Percentiles rank a stretch among this genome's conserved stretches.
phyloP scores from a whole-genome alignment of 768 basidiomycete genomes.

The Amanita pallidorosea region DNA sequence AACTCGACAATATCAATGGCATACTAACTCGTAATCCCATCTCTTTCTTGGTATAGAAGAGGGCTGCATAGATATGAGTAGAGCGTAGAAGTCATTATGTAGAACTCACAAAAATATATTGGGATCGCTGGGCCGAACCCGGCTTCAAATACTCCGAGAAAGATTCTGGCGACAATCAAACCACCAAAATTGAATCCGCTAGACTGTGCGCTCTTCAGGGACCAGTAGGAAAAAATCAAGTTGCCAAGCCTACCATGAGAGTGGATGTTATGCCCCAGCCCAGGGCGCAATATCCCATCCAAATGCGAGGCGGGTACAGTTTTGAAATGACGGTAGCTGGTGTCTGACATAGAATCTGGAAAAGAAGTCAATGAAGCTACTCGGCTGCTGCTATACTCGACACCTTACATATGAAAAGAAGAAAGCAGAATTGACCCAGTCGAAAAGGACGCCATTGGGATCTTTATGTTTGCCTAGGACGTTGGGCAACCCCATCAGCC shows the following conservation, averaged over 20 bases:
- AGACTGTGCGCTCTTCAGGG: constrained; percentile 26
- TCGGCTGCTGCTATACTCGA: constrained; percentile 10
- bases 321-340: constrained; percentile 60
- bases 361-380: neutral
- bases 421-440: constrained; percentile 70
- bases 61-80: constrained; percentile 28
- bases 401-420: constrained; percentile 64
- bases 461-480: constrained; percentile 45
- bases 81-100: neutral
- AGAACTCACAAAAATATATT: constrained; percentile 59
- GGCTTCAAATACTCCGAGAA: constrained; percentile 70
- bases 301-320: constrained; percentile 54
- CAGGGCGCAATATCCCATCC: constrained; percentile 53
- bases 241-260: constrained; percentile 40
- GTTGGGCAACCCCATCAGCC: constrained; percentile 63
- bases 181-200: constrained; percentile 50
- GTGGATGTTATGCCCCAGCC: constrained; percentile 75
- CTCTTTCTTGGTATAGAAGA: constrained; percentile 69
- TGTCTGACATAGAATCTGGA: constrained; percentile 57
- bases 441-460: constrained; percentile 56
- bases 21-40: constrained; percentile 53
- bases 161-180: constrained; percentile 45
- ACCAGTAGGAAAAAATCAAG: neutral
- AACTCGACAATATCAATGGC: neutral
- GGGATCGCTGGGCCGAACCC: constrained; percentile 72